Evolutionary conservation across 495 filamentous ascomycete genomes (phyloP), one percentile per base, ranked within the genome.

Genomic region (Rusavskia elegans): DNA sequence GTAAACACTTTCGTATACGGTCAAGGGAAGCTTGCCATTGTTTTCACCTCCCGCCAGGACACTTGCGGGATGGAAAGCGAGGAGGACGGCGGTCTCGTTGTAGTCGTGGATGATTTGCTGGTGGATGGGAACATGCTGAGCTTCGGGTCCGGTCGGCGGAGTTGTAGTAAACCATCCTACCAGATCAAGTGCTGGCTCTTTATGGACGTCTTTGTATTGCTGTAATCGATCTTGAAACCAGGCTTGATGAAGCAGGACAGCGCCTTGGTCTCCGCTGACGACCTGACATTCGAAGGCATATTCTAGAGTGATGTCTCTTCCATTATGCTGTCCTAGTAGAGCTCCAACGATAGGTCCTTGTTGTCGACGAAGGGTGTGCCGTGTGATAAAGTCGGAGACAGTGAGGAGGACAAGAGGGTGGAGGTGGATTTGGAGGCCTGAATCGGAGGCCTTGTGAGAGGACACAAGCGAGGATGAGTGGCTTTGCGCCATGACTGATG

Each of bases 81-180:
- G 80, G 16, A 97, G 77, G 21, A 96, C 72, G n/a, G 84, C 73
- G 0, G 87, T 87, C 62, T 98, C 92, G 57, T 90, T 94, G 60
- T 83, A 76, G 27, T 75, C 60, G 48, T 80, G 66, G 57, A 87
- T 74, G 44, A 93, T 79, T 59, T 85, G 82, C 51, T 72, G 72
- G 64, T 95, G 85, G 55, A 95, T 78, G 10, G 82, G 76, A 16
- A 94, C 72, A 61, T 87, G 72, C 50, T 72, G 59, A 20, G 68
- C 55, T 54, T 77, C 64, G 0, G 92, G 93, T 3, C 88, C 88
- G 39, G 80, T 75, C 9, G 77, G 68, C 23, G 87, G 79, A 20
- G 86, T 71, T 10, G 86, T 78, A n/a, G 87, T 85, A 73, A 90
- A 99, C 87, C 90, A 95, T 65, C 88, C 92, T 36, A 96, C 87